phyloP scores from a whole-genome alignment of 371 early-diverging fungal species.

The Encephalitozoon cuniculi region DNA sequence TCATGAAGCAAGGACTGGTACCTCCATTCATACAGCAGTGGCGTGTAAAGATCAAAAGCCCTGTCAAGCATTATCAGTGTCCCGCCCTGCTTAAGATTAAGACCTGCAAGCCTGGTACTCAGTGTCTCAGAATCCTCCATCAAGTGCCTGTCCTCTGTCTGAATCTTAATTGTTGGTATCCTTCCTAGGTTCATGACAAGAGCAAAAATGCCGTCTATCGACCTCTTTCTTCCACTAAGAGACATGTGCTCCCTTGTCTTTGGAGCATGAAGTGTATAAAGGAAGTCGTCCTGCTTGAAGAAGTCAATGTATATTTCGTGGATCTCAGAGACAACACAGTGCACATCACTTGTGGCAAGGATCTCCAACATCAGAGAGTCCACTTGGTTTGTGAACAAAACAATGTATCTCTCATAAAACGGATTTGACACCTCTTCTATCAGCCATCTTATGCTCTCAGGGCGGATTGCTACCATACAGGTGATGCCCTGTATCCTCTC shows the following conservation, averaged over 20 bases:
- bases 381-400: constrained; percentile 55
- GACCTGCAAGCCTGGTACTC: not conserved
- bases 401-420: constrained; percentile 52
- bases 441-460: constrained; percentile 42
- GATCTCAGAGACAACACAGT: constrained; percentile 54
- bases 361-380: constrained; percentile 43
- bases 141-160: not conserved
- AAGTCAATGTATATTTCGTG: constrained; percentile 58
- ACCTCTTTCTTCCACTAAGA: not conserved
- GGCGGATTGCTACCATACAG: constrained; percentile 52
- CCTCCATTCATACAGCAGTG: constrained; percentile 88
- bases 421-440: constrained; percentile 54
- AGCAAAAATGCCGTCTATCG: constrained; percentile 29
- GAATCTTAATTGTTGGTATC: constrained; percentile 41
- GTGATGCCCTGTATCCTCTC: constrained; percentile 40
- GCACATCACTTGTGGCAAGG: constrained; percentile 54
- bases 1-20: constrained; percentile 97
- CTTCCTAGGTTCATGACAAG: constrained; percentile 47
- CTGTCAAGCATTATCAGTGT: constrained; percentile 77
- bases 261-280: constrained; percentile 17
- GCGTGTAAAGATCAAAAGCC: constrained; percentile 86
- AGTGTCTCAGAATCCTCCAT: not conserved
- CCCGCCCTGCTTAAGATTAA: not conserved
- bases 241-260: not conserved
- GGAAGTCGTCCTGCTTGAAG: constrained; percentile 31